Evolutionary conservation across 2,329 filamentous ascomycete species (phyloP).

Genomic region (Ascochyta pisi): DNA sequence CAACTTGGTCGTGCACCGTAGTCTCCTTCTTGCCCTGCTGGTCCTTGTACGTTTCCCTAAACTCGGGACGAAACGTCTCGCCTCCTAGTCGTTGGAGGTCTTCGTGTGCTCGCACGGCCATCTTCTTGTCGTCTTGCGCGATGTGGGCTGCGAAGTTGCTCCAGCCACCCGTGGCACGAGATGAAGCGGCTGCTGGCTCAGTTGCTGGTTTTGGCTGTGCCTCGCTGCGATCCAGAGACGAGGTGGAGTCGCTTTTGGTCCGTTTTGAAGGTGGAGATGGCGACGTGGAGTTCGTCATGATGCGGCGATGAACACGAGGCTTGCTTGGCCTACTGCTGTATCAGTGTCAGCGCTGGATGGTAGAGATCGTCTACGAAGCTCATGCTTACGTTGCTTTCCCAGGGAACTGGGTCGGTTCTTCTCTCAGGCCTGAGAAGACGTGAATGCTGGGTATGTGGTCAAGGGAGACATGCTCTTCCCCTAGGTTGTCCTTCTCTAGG

Average conservation of each 20-base stretch:
- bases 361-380: no score
- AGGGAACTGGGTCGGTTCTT: no score
- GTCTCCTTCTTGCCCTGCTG: neutral
- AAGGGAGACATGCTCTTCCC: no score
- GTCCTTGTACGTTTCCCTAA: constrained; percentile 13
- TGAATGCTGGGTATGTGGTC: no score
- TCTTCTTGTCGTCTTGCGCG: constrained; percentile 2
- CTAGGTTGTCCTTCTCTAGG: no score
- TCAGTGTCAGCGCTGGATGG: neutral
- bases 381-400: no score
- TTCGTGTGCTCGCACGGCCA: neutral
- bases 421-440: no score
- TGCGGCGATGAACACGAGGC: neutral
- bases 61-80: constrained; percentile 5
- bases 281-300: neutral
- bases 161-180: neutral
- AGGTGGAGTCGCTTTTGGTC: neutral
- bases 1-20: neutral
- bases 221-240: neutral
- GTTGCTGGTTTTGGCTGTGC: neutral
- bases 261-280: constrained; percentile 1
- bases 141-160: constrained; percentile 9
- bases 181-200: neutral
- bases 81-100: neutral
- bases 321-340: neutral